A percentile compares a stretch with the other conserved stretches of the same genome.
phyloP scores from a whole-genome alignment of 1,284 basidiomycete species.

The Pseudozyma tsukubaensis region DNA sequence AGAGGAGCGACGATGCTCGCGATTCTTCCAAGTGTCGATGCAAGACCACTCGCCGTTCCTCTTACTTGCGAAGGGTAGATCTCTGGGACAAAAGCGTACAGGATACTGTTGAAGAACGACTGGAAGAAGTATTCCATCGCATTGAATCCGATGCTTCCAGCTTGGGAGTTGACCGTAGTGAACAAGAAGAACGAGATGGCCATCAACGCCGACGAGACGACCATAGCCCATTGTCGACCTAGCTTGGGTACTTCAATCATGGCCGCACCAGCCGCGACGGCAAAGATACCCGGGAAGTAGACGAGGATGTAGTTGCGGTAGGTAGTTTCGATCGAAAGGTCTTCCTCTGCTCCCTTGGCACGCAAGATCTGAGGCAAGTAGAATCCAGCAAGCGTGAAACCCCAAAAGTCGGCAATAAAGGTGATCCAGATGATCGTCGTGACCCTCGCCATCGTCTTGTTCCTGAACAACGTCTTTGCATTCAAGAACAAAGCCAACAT shows the following conservation, averaged over 20 bases:
- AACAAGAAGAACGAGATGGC: slow-evolving; percentile 70
- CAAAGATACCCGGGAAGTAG: slow-evolving; percentile 53
- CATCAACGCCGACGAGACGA: slow-evolving; percentile 69
- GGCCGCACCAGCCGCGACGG: slow-evolving; percentile 64
- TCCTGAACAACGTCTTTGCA: slow-evolving; percentile 68
- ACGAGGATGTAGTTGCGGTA: slow-evolving; percentile 67
- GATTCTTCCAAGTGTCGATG: slow-evolving; percentile 69
- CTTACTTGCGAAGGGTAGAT: slow-evolving; percentile 69
- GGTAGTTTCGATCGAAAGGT: slow-evolving; percentile 68
- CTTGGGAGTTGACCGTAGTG: slow-evolving; percentile 63
- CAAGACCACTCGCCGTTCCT: slow-evolving; percentile 69
- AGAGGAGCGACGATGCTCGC: slow-evolving; percentile 69
- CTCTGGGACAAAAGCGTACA: slow-evolving; percentile 70
- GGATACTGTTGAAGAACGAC: slow-evolving; percentile 69
- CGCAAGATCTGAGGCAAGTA: slow-evolving; percentile 69
- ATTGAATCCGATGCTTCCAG: slow-evolving; percentile 61
- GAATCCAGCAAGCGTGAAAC: slow-evolving; percentile 70
- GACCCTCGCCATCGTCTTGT: slow-evolving; percentile 65
- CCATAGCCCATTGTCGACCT: slow-evolving; percentile 70
- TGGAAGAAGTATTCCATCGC: slow-evolving; percentile 70
- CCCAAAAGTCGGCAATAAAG: slow-evolving; percentile 66
- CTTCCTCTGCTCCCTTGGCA: slow-evolving; percentile 65
- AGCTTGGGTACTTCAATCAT: slow-evolving; percentile 69
- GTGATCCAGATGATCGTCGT: slow-evolving; percentile 65
- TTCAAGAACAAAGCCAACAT: slow-evolving; percentile 60